Base-by-base conservation (phyloP, 352 stramenopile genomes). In the Peronospora destructor region DNA sequence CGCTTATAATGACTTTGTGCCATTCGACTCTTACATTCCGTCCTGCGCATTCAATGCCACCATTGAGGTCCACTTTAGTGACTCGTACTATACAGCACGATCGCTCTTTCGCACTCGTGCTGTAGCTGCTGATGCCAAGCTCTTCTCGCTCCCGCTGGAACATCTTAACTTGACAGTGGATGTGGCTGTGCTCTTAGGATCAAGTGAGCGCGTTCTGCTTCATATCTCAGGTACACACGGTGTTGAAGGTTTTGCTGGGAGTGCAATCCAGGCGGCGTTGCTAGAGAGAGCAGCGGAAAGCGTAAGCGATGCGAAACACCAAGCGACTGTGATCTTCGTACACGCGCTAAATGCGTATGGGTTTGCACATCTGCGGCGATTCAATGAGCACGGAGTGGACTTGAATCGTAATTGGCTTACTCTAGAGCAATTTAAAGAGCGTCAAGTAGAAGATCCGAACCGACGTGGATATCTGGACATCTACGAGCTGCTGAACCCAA, bases 371-470 rank as follows among this genome's bases (percentile, higher is more conserved):
- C 71, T 95, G 14, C 75, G 92, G 25, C 73, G 91, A 14, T 87
- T 84, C 35, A 98, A 97, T 56, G 91, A 97, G 63, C 68, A 97
- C 54, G 96, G 96, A 57, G 87, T 98, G 16, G 91, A 98, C 61
- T 68, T 98, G 35, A 97, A 97, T 61, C 77, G 90, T 28, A 98
- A 98, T 66, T 91, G 67, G 42, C 68, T 97, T 19, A 76, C 50
- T 25, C 44, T 49, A 0, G 60, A 69, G 11, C 56, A 80, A 37
- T 93, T 87, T 49, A 45, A 72, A 25, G 49, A 61, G 9, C 56
- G 78, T 4, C 58, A 67, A 16, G 45, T 36, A 7, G 50, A 65
- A 21, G 79, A 95, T 65, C 73, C 84, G 14, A 96, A 96, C 53
- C 65, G 68, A 53, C 55, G 65, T 11, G 70, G 76, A 12, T 96